A percentile compares a stretch with the other conserved stretches of the same genome.
Evolutionary conservation across 2,329 filamentous ascomycete species (phyloP).

Genomic region (Davidsoniella eucalypti): DNA sequence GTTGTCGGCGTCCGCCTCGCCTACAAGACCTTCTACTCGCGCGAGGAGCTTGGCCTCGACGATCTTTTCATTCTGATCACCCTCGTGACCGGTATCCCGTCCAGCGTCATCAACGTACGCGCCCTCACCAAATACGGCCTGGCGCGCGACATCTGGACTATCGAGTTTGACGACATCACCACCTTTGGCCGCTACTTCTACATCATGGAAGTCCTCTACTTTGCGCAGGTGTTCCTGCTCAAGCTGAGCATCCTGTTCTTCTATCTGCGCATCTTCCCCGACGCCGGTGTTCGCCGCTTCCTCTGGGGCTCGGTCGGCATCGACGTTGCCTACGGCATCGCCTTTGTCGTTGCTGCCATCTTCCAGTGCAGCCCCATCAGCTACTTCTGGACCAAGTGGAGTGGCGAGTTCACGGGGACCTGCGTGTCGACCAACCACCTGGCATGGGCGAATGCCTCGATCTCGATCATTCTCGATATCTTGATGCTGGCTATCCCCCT

Average conservation of each 20-base stretch:
- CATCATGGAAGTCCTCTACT: slow-evolving; percentile 25
- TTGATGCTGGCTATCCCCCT: slow-evolving; percentile 32
- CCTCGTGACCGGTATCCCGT: slow-evolving; percentile 17
- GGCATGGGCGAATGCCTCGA: slow-evolving; percentile 29
- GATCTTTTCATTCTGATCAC: slow-evolving; percentile 21
- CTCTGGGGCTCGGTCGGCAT: slow-evolving; percentile 24
- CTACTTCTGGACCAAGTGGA: slow-evolving; percentile 36
- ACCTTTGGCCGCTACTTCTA: slow-evolving; percentile 25
- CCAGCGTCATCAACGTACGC: slow-evolving; percentile 18
- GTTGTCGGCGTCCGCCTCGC: slow-evolving; percentile 24
- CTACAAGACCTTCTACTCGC: slow-evolving; percentile 20
- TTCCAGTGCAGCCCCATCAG: slow-evolving; percentile 32
- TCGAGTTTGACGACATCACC: slow-evolving; percentile 24
- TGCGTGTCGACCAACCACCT: slow-evolving; percentile 30
- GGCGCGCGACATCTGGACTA: slow-evolving; percentile 30
- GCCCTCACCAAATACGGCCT: slow-evolving; percentile 22
- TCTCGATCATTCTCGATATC: slow-evolving; percentile 31
- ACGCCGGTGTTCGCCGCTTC: slow-evolving; percentile 19
- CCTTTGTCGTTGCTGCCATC: slow-evolving; percentile 24
- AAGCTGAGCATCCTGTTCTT: slow-evolving; percentile 33
- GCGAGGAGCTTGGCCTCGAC: slow-evolving; percentile 20
- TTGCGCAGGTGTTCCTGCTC: slow-evolving; percentile 24
- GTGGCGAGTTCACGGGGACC: slow-evolving; percentile 25
- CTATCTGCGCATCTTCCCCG: slow-evolving; percentile 34
- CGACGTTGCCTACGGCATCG: slow-evolving; percentile 21